Percentiles rank a stretch among this genome's conserved stretches.
Conservation (phyloP, 2,329 filamentous ascomycete genomes). For the Penicillium sp. region DNA sequence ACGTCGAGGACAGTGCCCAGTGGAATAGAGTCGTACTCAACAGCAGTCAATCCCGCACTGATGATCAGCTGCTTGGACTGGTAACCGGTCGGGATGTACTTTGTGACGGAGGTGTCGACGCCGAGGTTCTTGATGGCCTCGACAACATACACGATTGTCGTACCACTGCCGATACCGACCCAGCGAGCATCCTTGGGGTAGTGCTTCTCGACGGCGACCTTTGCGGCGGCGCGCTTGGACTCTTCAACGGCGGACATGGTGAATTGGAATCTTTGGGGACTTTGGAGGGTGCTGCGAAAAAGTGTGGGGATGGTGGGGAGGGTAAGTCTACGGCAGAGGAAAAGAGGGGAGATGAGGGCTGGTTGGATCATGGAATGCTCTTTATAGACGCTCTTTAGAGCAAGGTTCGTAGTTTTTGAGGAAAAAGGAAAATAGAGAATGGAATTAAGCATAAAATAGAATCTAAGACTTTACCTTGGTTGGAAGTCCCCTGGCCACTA, state of each 20-base stretch:
- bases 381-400: background rate
- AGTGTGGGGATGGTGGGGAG: conserved; percentile 11
- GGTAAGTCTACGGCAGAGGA: conserved; percentile 4
- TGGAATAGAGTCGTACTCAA: conserved; percentile 75
- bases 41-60: conserved; percentile 71
- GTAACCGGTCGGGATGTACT: conserved; percentile 88
- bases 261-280: conserved; percentile 21
- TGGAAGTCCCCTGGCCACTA: background rate
- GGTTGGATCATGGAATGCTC: conserved; percentile 6
- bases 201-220: conserved; percentile 59
- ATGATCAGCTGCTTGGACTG: conserved; percentile 87
- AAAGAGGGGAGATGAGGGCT: conserved; percentile 18
- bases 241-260: conserved; percentile 48
- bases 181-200: conserved; percentile 58
- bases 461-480: background rate
- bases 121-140: conserved; percentile 59
- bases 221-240: conserved; percentile 61
- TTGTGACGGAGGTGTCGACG: conserved; percentile 58
- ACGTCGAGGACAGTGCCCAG: conserved; percentile 70
- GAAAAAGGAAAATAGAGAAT: background rate
- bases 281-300: background rate
- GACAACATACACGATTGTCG: conserved; percentile 67
- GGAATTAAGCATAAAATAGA: background rate
- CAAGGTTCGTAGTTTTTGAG: background rate
- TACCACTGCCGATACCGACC: conserved; percentile 65